A percentile compares a stretch with the other conserved stretches of the same genome.
These are phyloP conservation scores for Pyrenophora teres DNA, from an alignment of 2,329 filamentous ascomycete species.

Conservation along the genomic window DNA sequence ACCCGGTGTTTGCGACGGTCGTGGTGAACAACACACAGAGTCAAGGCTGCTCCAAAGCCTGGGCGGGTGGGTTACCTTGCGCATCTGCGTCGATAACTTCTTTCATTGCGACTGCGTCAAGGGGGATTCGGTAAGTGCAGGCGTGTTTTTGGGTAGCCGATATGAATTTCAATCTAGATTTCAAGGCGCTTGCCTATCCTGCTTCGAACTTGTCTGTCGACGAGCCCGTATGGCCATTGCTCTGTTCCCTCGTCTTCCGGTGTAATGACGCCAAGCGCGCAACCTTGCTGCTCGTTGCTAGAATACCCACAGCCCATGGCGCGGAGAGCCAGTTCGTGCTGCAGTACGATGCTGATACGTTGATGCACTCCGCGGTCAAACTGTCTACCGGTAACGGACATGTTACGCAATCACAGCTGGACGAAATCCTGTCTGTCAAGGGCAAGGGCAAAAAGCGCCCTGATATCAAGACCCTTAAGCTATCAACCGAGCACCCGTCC, in stretches of 20 bases:
- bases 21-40: conserved; percentile 8
- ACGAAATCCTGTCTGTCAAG: conserved; percentile 3
- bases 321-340: conserved; percentile 5
- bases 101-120: neutral
- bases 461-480: conserved; percentile 12
- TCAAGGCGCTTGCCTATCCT: conserved; percentile 18
- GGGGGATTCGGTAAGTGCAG: conserved; percentile 13
- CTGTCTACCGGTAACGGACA: conserved; percentile 7
- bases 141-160: conserved; percentile 11
- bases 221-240: conserved; percentile 7
- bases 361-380: conserved; percentile 2
- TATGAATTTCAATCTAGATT: conserved; percentile 12
- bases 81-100: neutral
- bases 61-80: conserved; percentile 19
- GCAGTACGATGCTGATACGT: conserved; percentile 13
- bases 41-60: conserved; percentile 21
- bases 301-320: conserved; percentile 5
- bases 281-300: conserved; percentile 10
- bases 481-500: neutral
- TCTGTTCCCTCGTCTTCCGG: conserved; percentile 13
- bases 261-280: conserved; percentile 14
- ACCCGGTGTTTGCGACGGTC: conserved; percentile 12
- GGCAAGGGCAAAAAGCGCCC: conserved; percentile 11
- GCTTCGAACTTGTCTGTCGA: conserved; percentile 2
- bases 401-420: conserved; percentile 3